phyloP scores from a whole-genome alignment of 805 yeast species.

The Candida yuanshanica region DNA sequence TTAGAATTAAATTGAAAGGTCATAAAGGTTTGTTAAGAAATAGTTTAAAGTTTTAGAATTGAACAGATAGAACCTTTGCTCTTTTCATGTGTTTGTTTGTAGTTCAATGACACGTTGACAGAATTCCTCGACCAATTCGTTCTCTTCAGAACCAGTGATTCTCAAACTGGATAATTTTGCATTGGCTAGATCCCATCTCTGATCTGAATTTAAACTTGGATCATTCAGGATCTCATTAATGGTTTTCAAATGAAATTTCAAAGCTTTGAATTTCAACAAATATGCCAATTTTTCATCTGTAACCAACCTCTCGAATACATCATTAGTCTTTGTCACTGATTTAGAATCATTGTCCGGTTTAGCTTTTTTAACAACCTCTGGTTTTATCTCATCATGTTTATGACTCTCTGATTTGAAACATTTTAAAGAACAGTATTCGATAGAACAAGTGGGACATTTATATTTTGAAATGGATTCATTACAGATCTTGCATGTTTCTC shows the following conservation, averaged over 20 bases:
- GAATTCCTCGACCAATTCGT: constrained; percentile 67
- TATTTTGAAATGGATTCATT: constrained; percentile 36
- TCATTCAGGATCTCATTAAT: constrained; percentile 45
- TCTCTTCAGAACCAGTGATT: constrained; percentile 59
- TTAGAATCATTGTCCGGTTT: not conserved
- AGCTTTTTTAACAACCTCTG: not conserved
- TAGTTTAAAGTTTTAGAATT: constrained; percentile 7
- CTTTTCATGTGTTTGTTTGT: constrained; percentile 5
- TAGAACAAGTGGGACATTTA: constrained; percentile 49
- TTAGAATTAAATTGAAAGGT: constrained; percentile 35
- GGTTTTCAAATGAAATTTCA: constrained; percentile 49
- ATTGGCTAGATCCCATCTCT: constrained; percentile 53
- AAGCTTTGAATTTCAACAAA: constrained; percentile 44
- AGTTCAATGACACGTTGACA: constrained; percentile 26
- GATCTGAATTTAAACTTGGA: constrained; percentile 44
- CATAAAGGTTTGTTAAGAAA: constrained; percentile 29
- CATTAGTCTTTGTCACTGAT: constrained; percentile 5
- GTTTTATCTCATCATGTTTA: constrained; percentile 19
- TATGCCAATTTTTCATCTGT: constrained; percentile 38
- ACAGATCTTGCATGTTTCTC: constrained; percentile 16
- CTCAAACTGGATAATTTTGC: constrained; percentile 57
- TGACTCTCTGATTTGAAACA: constrained; percentile 51
- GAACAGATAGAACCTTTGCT: not conserved
- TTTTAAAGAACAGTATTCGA: constrained; percentile 44
- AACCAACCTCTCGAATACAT: constrained; percentile 26